Conservation (phyloP, 2,329 filamentous ascomycete species). For the Botryosphaeria dothidea region DNA sequence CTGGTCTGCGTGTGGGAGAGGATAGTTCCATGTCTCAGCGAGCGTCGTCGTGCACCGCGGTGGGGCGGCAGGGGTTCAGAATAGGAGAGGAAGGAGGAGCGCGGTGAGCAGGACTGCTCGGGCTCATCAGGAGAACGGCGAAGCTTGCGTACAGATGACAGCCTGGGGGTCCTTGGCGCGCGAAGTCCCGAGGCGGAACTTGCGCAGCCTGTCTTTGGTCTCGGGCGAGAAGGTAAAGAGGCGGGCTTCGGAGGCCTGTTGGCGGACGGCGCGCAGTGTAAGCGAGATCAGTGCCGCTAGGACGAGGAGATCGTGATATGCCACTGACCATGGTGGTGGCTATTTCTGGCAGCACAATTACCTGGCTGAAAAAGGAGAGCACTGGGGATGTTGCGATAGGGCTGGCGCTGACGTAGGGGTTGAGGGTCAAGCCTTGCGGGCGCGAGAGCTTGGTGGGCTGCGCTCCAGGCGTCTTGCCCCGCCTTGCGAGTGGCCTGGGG, state of each 20-base stretch:
- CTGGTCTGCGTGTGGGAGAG: slow-evolving; percentile 59
- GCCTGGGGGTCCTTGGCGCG: slow-evolving; percentile 84
- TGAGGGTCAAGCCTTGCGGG: background rate
- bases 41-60: slow-evolving; percentile 3
- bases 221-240: slow-evolving; percentile 91
- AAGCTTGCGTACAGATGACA: slow-evolving; percentile 75
- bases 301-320: slow-evolving; percentile 17
- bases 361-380: background rate
- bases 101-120: slow-evolving; percentile 2
- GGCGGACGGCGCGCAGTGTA: slow-evolving; percentile 5
- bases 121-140: slow-evolving; percentile 11
- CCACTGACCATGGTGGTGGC: slow-evolving; percentile 18
- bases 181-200: slow-evolving; percentile 91
- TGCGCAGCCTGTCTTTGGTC: slow-evolving; percentile 86
- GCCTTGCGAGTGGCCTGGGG: background rate
- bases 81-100: slow-evolving; percentile 16
- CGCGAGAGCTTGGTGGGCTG: slow-evolving; percentile 1
- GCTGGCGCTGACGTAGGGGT: slow-evolving; percentile 14
- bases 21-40: slow-evolving; percentile 30
- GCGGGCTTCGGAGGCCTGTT: slow-evolving; percentile 73
- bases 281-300: slow-evolving; percentile 10
- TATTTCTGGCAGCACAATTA: slow-evolving; percentile 2
- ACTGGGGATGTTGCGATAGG: background rate
- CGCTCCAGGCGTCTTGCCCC: background rate
- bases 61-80: slow-evolving; percentile 17